phyloP scores from a whole-genome alignment of 352 stramenopile genomes.

The Globisporangium paroecandrum region DNA sequence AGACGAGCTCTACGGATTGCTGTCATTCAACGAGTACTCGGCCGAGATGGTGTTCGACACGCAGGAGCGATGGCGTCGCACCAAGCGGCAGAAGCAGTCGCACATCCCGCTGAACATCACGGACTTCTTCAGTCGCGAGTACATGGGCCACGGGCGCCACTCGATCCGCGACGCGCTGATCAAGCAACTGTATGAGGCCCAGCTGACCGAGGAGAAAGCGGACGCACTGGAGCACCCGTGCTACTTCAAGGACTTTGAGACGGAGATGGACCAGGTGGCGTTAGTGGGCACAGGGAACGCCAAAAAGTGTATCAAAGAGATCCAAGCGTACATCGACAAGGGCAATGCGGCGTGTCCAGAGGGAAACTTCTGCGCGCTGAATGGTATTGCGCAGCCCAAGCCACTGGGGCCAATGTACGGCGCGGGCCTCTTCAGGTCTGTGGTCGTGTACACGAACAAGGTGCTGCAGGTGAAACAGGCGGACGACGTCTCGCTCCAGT shows the following conservation, averaged over 20 bases:
- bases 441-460: conserved; percentile 24
- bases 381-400: conserved; percentile 41
- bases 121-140: conserved; percentile 64
- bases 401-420: conserved; percentile 46
- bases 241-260: conserved; percentile 27
- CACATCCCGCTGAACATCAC: conserved; percentile 57
- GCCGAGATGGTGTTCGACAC: conserved; percentile 59
- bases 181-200: conserved; percentile 23
- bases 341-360: conserved; percentile 52
- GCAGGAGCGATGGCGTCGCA: conserved; percentile 61
- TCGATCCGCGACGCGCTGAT: conserved; percentile 23
- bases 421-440: conserved; percentile 30
- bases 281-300: conserved; percentile 40
- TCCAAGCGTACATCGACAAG: conserved; percentile 38
- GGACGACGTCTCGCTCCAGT: conserved; percentile 7
- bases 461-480: conserved; percentile 27
- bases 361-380: conserved; percentile 50
- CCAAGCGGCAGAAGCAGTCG: conserved; percentile 52
- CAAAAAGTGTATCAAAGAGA: conserved; percentile 36
- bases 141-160: conserved; percentile 35
- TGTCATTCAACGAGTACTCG: conserved; percentile 44
- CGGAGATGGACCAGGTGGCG: conserved; percentile 22
- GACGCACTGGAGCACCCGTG: conserved; percentile 44
- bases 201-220: conserved; percentile 5
- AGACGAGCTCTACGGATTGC: conserved; percentile 50